phyloP scores from a whole-genome alignment of 345 rosid genomes.

The Ceriops tagal region DNA sequence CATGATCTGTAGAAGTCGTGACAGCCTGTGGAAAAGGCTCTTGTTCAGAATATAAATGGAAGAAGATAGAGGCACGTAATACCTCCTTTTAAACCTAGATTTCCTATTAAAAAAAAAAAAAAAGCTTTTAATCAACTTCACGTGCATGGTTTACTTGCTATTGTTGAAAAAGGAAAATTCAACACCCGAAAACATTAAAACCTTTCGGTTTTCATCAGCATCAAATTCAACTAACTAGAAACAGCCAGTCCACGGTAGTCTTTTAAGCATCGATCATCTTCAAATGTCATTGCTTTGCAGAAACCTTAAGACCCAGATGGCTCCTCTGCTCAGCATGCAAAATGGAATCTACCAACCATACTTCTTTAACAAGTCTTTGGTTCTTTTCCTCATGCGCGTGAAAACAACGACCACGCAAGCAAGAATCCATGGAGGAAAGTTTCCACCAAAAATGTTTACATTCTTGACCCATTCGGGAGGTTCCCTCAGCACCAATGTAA shows the following conservation, averaged over 20 bases:
- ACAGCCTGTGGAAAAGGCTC: too few species aligned
- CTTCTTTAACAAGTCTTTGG: slow-evolving; percentile 58
- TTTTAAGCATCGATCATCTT: not conserved
- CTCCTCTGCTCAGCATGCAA: too few species aligned
- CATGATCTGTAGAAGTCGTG: too few species aligned
- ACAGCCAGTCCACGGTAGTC: not conserved
- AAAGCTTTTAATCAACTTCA: too few species aligned
- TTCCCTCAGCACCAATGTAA: slow-evolving; percentile 57
- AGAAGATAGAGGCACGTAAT: too few species aligned
- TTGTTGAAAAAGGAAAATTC: too few species aligned
- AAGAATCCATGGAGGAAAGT: slow-evolving; percentile 86
- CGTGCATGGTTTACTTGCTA: too few species aligned
- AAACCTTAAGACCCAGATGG: not conserved
- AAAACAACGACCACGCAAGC: slow-evolving; percentile 83
- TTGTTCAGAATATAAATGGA: too few species aligned
- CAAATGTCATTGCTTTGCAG: not conserved
- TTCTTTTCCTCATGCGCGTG: slow-evolving; percentile 90
- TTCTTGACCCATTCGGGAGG: slow-evolving; percentile 66
- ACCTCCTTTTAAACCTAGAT: too few species aligned
- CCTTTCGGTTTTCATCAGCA: not conserved
- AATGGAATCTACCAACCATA: slow-evolving; percentile 31
- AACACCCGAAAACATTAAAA: too few species aligned
- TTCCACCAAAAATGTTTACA: slow-evolving; percentile 39
- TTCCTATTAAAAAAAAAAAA: too few species aligned
- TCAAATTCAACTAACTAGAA: not conserved